Evolutionary conservation across 371 early-diverging fungal species (phyloP), one percentile per base, ranked within the genome.

Genomic region (Synchytrium microbalum): DNA sequence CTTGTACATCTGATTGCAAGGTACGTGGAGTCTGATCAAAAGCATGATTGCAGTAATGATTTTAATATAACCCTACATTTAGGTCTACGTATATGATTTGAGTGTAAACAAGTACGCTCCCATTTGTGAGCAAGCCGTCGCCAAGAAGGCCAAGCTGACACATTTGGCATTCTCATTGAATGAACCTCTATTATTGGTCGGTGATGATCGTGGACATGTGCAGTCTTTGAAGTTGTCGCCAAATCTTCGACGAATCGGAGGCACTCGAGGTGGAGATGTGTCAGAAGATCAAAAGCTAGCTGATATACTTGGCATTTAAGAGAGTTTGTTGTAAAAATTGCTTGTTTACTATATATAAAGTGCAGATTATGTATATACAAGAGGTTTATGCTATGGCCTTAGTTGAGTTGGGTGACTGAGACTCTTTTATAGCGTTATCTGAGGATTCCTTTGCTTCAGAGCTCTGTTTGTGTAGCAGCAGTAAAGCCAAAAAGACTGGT

Each of bases 381-480:
- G n/a, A n/a, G n/a, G n/a, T n/a, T n/a, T n/a, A n/a, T n/a, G n/a
- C n/a, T n/a, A n/a, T n/a, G n/a, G n/a, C n/a, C n/a, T n/a, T n/a
- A n/a, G n/a, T n/a, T n/a, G n/a, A n/a, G n/a, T n/a, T n/a, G n/a
- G n/a, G n/a, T n/a, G n/a, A n/a, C n/a, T n/a, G n/a, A n/a, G n/a
- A n/a, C n/a, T n/a, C n/a, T n/a, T n/a, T n/a, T n/a, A n/a, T n/a
- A n/a, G n/a, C n/a, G n/a, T n/a, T n/a, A n/a, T n/a, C n/a, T n/a
- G n/a, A n/a, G n/a, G 46, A 38, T 38, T 5, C 46, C 46, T 38
- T 19, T 5, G 5, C 10, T 19, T 38, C 46, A 5, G 46, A 38
- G 13, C 24, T 24, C 13, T 25, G 5, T 72, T 96, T 95, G 75
- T 95, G 95, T 24, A 88, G 64, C 85, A 96, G 87, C 76, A 96